Evolutionary conservation across 148 eudicot genomes (phyloP).

Genomic region (Spergularia marina): DNA sequence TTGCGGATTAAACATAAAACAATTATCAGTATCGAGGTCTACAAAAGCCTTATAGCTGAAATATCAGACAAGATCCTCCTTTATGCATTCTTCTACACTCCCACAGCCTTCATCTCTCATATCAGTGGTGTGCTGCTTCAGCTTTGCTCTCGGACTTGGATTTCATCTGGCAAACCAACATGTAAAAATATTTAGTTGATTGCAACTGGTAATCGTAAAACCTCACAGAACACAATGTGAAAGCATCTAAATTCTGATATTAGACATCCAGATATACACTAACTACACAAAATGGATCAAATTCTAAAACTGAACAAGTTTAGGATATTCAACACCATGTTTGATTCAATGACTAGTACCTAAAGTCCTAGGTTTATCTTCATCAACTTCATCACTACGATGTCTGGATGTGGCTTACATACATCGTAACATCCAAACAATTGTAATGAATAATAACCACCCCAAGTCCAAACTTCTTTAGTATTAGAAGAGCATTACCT

Average conservation of each 20-base stretch:
- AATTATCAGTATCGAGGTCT: constrained; percentile 23
- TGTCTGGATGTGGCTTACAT: too few species aligned
- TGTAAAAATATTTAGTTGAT: neutral
- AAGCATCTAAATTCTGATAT: neutral
- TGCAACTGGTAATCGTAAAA: neutral
- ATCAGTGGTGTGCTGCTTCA: constrained; percentile 63
- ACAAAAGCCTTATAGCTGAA: constrained; percentile 22
- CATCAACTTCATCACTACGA: too few species aligned
- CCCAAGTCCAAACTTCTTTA: too few species aligned
- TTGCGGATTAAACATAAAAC: constrained; percentile 19
- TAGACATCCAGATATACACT: too few species aligned
- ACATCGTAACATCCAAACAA: too few species aligned
- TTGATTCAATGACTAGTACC: too few species aligned
- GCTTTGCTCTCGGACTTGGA: constrained; percentile 69
- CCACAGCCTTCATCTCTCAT: constrained; percentile 9
- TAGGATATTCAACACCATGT: too few species aligned
- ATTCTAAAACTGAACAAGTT: too few species aligned
- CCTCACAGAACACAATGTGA: neutral
- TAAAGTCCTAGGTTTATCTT: too few species aligned
- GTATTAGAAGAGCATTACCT: too few species aligned
- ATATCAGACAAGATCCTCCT: constrained; percentile 22
- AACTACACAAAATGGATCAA: too few species aligned
- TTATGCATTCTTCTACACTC: constrained; percentile 20
- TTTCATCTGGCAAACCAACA: constrained; percentile 48
- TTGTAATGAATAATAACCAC: too few species aligned